Evolutionary conservation across 768 basidiomycete species (phyloP).

Genomic region (Rhodotorula taiwanensis): DNA sequence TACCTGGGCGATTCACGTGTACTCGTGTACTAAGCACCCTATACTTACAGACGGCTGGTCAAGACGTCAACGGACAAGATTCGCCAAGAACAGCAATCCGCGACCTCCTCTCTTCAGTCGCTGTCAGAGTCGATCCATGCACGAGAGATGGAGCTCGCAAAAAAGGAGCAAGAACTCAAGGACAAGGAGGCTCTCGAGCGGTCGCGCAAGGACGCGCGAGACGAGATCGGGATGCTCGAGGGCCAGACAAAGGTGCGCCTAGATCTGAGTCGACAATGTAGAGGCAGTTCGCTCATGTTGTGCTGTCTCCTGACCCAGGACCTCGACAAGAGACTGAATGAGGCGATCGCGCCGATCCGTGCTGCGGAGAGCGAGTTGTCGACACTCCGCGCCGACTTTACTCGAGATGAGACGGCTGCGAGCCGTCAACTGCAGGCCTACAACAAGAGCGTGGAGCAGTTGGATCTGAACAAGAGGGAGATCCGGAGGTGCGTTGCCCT

Average conservation of each 20-base stretch:
- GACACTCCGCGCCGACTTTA: slow-evolving; percentile 20
- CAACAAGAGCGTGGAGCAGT: slow-evolving; percentile 31
- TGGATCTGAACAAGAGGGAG: slow-evolving; percentile 31
- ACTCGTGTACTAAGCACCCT: slow-evolving; percentile 50
- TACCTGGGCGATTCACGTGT: neutral
- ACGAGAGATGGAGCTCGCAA: slow-evolving; percentile 29
- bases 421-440: slow-evolving; percentile 16
- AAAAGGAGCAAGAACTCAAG: slow-evolving; percentile 32
- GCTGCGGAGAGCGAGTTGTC: slow-evolving; percentile 34
- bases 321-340: slow-evolving; percentile 33
- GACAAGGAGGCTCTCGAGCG: slow-evolving; percentile 35
- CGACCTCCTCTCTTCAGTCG: slow-evolving; percentile 14
- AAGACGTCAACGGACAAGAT: slow-evolving; percentile 27
- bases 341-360: slow-evolving; percentile 34
- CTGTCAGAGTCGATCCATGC: slow-evolving; percentile 25
- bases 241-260: slow-evolving; percentile 59
- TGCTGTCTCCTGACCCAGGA: too few species aligned
- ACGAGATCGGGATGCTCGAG: slow-evolving; percentile 56
- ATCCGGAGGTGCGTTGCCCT: slow-evolving; percentile 11
- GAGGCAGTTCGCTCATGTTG: too few species aligned
- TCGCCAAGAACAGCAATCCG: slow-evolving; percentile 21
- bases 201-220: slow-evolving; percentile 46
- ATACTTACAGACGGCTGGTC: slow-evolving; percentile 56
- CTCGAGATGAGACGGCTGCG: slow-evolving; percentile 19
- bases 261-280: too few species aligned